Base-by-base conservation (phyloP, 805 yeast species). In the Suhomyces pyralidae region DNA sequence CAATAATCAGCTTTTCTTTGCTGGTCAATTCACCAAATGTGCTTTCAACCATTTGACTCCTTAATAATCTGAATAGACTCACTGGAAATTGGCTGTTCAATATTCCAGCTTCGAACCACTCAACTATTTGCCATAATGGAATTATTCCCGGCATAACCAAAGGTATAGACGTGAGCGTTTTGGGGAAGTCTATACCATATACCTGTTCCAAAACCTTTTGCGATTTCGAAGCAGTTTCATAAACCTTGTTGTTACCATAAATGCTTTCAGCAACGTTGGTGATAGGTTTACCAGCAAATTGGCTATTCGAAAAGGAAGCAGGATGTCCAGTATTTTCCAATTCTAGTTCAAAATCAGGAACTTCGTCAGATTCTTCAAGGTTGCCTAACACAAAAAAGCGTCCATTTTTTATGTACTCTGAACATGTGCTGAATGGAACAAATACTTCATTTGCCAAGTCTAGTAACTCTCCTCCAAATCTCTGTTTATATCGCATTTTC, bases 401-500 rank as follows among this genome's bases (percentile, higher is more conserved):
- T 8, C 76, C 77, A 36, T 65, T 56, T 10, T 59, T 49, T 8
- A 76, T 60, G 17, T 62, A 50, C 0, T 61, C 60, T 40, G 61
- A 58, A n/a, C 73, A 66, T 30, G 56, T 55, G 3, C 67, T 62
- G 10, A 81, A 56, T 9, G 76, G 72, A 20, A 76, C 70, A 59
- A 71, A 85, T 24, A 69, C 65, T 46, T 75, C 72, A 48, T 75
- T 79, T 51, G 77, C 69, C 14, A 83, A 67, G 61, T 88, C 91
- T 45, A 86, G 64, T 4, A 88, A 61, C 57, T 86, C 87, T 4
- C 92, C 94, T 0, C 93, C 93, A 67, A 86, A 90, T 55, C 82
- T 81, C 25, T 79, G 82, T 68, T 91, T 91, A 63, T 92, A 92
- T 46, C 73, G 76, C 97, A 91, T 90, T 67, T 91, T 91, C 0